Evolutionary conservation across 2,329 filamentous ascomycete species (phyloP), one percentile per base, ranked within the genome.

Genomic region (Aspergillus ruber): DNA sequence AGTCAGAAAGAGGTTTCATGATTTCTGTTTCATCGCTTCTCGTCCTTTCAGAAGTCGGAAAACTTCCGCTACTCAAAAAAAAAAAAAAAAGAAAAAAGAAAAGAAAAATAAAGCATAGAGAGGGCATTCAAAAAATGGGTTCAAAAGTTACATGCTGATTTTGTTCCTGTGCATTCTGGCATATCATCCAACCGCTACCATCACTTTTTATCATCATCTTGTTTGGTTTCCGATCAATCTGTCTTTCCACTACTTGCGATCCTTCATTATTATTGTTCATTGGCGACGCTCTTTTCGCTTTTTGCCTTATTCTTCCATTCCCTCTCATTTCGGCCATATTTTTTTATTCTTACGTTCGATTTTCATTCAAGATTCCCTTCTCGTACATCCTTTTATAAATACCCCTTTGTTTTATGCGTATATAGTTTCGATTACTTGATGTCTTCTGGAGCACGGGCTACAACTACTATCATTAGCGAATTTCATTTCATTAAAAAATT

Each of bases 1-100:
- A 49, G 52, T 27, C 38, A 60, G 35, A 45, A 56, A 42, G 18
- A 54, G 47, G 29, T 42, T 20, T 39, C 33, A 39, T 39, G 15
- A 39, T 18, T 39, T 39, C 36, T 39, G 36, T 18, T 20, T 21
- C 21, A 5, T 21, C 5, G 21, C 5, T 21, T 36, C n/a, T 18
- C 8, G 3, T 18, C 10, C 15, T 39, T 39, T 39, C 33, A 35
- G 33, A n/a, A 35, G 5, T 35, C 7, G 4, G 15, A 35, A 39
- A 39, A 20, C 3, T 39, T 21, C 3, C 17, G 4, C 6, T 20
- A 17, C n/a, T 17, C 15, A 39, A 10, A 9, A 39, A 12, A 15
- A 36, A 21, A 39, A 7, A 21, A 39, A 10, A 9, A 39, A 12
- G 15, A 36, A 21, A 39, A 7, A 21, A 39, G 21, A 17, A 36